Evolutionary conservation across 2,329 filamentous ascomycete species (phyloP).

Genomic region (Beauveria rudraprayagi): DNA sequence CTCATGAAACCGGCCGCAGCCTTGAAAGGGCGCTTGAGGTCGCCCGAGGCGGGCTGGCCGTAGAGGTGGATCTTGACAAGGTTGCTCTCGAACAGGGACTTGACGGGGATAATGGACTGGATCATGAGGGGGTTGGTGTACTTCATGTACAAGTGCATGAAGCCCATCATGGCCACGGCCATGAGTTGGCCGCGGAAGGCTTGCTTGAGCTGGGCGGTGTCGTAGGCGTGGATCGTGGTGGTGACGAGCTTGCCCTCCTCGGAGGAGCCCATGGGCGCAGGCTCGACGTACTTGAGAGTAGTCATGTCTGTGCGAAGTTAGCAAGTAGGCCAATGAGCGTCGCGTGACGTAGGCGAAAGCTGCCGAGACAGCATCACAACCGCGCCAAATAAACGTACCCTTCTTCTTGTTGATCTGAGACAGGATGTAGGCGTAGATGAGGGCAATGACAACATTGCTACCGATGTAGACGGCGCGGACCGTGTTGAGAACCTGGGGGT

Average conservation of each 20-base stretch:
- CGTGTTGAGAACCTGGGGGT: slow-evolving; percentile 54
- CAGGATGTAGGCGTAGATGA: slow-evolving; percentile 80
- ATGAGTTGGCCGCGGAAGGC: slow-evolving; percentile 88
- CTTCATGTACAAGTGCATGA: slow-evolving; percentile 99
- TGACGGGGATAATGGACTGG: slow-evolving; percentile 96
- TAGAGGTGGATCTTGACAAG: slow-evolving; percentile 92
- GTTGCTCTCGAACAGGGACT: slow-evolving; percentile 91
- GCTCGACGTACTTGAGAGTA: slow-evolving; percentile 97
- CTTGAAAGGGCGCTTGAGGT: slow-evolving; percentile 97
- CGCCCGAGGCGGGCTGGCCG: slow-evolving; percentile 76
- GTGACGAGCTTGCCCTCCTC: slow-evolving; percentile 96
- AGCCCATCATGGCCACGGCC: slow-evolving; percentile 94
- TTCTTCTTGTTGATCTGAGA: slow-evolving; percentile 90
- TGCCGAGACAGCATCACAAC: background rate
- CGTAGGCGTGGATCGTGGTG: slow-evolving; percentile 94
- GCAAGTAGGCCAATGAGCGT: background rate
- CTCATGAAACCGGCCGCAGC: slow-evolving; percentile 72
- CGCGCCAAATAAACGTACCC: slow-evolving; percentile 49
- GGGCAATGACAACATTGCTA: slow-evolving; percentile 73
- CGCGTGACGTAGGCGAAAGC: background rate
- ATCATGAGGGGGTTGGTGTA: slow-evolving; percentile 99
- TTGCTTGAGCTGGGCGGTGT: slow-evolving; percentile 73
- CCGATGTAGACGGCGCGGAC: slow-evolving; percentile 47
- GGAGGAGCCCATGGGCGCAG: slow-evolving; percentile 80
- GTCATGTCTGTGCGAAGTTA: slow-evolving; percentile 63